Evolutionary conservation across 2,329 filamentous ascomycete genomes (phyloP).

Genomic region (Trichoderma endophyticum): DNA sequence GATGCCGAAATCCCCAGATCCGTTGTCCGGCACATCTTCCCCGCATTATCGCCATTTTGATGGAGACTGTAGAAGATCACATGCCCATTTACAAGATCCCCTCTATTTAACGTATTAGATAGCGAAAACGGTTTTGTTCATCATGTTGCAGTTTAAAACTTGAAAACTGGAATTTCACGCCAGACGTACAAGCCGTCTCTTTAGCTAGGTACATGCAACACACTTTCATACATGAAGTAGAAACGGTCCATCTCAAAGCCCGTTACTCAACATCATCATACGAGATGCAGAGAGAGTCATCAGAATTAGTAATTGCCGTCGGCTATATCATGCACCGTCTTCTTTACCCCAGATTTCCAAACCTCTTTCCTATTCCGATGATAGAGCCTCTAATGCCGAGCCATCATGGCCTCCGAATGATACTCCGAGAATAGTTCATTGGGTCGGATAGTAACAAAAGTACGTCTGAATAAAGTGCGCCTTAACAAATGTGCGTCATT

Average conservation of each 20-base stretch:
- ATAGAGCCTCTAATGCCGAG: not conserved
- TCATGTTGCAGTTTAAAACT: too few species aligned
- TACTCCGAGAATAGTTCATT: slow-evolving; percentile 2
- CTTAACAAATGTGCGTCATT: not conserved
- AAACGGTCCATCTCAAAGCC: not conserved
- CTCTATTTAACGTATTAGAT: not conserved
- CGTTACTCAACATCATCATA: not conserved
- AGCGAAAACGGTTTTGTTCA: not conserved
- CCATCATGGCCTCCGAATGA: not conserved
- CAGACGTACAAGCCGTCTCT: not conserved
- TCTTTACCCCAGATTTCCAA: not conserved
- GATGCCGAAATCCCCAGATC: slow-evolving; percentile 8
- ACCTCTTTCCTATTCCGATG: not conserved
- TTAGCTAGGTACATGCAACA: not conserved
- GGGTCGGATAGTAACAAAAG: not conserved
- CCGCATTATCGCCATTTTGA: not conserved
- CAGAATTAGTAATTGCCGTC: not conserved
- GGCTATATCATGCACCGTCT: not conserved
- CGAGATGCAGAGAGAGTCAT: not conserved
- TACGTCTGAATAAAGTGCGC: too few species aligned
- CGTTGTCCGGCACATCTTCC: not conserved
- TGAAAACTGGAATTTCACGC: not conserved
- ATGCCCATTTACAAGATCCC: not conserved
- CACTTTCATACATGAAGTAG: not conserved
- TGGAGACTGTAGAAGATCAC: not conserved